phyloP scores from a whole-genome alignment of 2,329 filamentous ascomycete genomes.

The Fusarium nelsonii region DNA sequence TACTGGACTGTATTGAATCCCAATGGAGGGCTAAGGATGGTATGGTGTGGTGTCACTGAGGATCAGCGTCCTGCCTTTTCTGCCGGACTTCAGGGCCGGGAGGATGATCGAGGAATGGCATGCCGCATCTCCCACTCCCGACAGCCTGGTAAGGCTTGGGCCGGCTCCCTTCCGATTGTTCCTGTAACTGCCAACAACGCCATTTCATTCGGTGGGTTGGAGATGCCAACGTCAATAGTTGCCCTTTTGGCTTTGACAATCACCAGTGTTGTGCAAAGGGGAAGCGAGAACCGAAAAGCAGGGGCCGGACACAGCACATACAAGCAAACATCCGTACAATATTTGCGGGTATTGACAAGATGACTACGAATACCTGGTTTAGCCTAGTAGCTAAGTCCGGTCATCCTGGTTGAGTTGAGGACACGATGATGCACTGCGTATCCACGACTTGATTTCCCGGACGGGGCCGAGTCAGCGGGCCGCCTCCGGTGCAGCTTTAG shows the following conservation, averaged over 20 bases:
- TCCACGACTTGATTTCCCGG: conserved; percentile 5
- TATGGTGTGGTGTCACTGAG: conserved; percentile 34
- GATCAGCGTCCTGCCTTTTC: conserved; percentile 12
- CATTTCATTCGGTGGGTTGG: conserved; percentile 26
- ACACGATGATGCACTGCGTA: not conserved
- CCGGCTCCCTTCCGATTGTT: conserved; percentile 32
- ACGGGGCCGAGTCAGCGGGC: not conserved
- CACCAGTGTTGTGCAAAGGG: not conserved
- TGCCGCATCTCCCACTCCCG: conserved; percentile 39
- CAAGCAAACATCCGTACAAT: not conserved
- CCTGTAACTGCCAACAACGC: conserved; percentile 2
- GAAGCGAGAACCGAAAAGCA: conserved; percentile 14
- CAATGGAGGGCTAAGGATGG: conserved; percentile 4
- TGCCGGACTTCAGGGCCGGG: conserved; percentile 25
- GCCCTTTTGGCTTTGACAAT: not conserved
- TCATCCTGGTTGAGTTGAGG: not conserved
- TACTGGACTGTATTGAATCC: not conserved
- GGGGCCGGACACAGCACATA: not conserved
- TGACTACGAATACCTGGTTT: not conserved
- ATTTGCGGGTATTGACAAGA: not conserved
- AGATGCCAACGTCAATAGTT: conserved; percentile 14
- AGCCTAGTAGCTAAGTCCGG: not conserved
- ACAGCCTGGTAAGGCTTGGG: conserved; percentile 44
- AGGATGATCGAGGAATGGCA: conserved; percentile 26
- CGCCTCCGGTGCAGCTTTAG: not conserved